Conservation (phyloP, 257 asterid genomes). For the Galeopsis tetrahit region DNA sequence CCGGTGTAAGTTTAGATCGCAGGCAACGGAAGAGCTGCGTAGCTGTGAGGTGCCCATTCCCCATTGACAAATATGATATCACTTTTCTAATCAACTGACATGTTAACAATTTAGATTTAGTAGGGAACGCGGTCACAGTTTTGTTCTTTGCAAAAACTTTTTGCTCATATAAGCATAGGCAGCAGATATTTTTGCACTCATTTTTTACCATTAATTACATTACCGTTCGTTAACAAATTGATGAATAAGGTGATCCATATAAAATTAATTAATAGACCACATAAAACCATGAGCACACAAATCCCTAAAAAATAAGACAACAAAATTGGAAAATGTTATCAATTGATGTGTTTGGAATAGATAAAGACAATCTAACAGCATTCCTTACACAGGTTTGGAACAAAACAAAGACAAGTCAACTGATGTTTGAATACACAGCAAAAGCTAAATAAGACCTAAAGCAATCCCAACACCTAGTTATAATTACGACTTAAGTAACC, state of each 20-base stretch:
- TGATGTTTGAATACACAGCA: neutral
- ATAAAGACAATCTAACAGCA: neutral
- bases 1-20: slow-evolving; percentile 41
- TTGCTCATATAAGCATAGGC: neutral
- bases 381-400: neutral
- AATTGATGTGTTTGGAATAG: no score
- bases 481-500: neutral
- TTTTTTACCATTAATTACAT: no score
- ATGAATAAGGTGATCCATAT: no score
- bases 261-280: no score
- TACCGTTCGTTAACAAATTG: no score
- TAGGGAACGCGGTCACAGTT: neutral
- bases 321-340: neutral
- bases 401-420: neutral
- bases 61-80: neutral
- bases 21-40: neutral
- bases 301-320: no score
- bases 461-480: neutral
- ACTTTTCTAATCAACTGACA: neutral
- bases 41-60: neutral
- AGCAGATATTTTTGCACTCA: neutral
- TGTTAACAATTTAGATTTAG: neutral
- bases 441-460: neutral
- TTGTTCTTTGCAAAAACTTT: no score
- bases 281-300: no score